phyloP scores from a whole-genome alignment of 176 grass and related monocot genomes.

The Guadua angustifolia region DNA sequence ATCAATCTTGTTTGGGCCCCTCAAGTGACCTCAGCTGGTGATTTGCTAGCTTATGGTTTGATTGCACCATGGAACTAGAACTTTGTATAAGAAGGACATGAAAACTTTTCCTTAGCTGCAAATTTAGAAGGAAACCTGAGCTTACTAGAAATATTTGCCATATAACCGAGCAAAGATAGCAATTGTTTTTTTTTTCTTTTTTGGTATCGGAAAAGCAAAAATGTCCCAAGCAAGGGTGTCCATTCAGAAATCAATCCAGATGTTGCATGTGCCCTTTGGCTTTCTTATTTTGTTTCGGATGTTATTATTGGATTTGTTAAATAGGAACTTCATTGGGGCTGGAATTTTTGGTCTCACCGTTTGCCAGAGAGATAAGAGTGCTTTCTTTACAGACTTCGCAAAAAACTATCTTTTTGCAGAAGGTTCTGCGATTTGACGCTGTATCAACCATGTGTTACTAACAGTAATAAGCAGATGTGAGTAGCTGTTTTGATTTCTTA shows the following conservation, averaged over 20 bases:
- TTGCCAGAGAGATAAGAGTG: constrained; percentile 22
- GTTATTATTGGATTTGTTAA: constrained; percentile 38
- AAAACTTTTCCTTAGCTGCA: constrained; percentile 41
- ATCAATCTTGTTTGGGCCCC: constrained; percentile 87
- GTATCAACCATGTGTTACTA: neutral
- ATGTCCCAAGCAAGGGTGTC: constrained; percentile 9
- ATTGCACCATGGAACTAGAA: constrained; percentile 15
- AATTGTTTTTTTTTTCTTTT: constrained; percentile 40
- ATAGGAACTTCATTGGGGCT: constrained; percentile 14
- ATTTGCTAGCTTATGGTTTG: constrained; percentile 40
- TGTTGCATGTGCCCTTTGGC: neutral
- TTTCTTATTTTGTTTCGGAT: constrained; percentile 29
- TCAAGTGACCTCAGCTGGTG: constrained; percentile 51
- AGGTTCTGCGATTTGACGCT: neutral
- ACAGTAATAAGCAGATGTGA: neutral
- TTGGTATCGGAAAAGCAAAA: constrained; percentile 43
- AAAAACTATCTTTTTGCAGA: neutral
- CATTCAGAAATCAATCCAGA: constrained; percentile 31
- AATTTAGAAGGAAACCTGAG: constrained; percentile 47
- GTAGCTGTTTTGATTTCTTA: neutral
- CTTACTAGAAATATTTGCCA: constrained; percentile 46
- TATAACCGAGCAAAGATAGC: constrained; percentile 46
- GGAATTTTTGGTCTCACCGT: constrained; percentile 30
- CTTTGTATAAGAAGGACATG: constrained; percentile 7
- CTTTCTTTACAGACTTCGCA: neutral